Evolutionary conservation across 1,284 basidiomycete genomes (phyloP).

Genomic region (Cerrena zonata): DNA sequence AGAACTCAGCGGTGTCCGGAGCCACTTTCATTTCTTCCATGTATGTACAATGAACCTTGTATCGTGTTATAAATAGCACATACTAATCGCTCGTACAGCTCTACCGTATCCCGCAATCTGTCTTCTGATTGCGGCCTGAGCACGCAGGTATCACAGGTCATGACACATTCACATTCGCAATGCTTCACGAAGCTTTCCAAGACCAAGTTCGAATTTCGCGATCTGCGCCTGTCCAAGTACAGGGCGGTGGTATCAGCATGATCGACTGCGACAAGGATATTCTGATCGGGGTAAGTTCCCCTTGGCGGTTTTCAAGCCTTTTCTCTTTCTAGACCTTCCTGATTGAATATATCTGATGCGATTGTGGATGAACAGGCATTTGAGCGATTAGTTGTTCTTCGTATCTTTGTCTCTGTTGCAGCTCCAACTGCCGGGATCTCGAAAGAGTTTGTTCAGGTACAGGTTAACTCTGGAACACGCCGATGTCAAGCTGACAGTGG

Average conservation of each 20-base stretch:
- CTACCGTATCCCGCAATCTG: constrained; percentile 69
- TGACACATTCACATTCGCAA: constrained; percentile 69
- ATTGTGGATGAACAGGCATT: constrained; percentile 49
- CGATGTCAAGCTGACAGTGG: constrained; percentile 61
- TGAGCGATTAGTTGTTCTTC: constrained; percentile 50
- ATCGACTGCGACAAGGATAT: constrained; percentile 55
- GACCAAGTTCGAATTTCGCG: constrained; percentile 62
- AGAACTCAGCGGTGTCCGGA: constrained; percentile 49
- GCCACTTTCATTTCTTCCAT: constrained; percentile 43
- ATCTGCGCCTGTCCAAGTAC: constrained; percentile 67
- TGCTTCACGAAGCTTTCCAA: constrained; percentile 65
- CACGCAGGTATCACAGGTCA: constrained; percentile 65
- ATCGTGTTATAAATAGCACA: too few relatives aligned
- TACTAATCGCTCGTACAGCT: constrained; percentile 39
- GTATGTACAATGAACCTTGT: too few relatives aligned
- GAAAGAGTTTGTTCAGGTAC: constrained; percentile 64
- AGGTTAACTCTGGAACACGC: constrained; percentile 52
- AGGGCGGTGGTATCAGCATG: constrained; percentile 72
- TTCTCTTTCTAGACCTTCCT: background rate
- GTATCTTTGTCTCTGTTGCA: constrained; percentile 46
- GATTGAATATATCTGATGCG: too few relatives aligned
- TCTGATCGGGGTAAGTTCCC: constrained; percentile 55
- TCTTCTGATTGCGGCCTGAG: constrained; percentile 62
- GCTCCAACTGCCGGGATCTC: constrained; percentile 41
- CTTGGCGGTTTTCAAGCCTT: constrained; percentile 4